These are phyloP conservation scores for Parastagonospora avenae DNA, from an alignment of 2,329 filamentous ascomycete genomes.

Conservation along the genomic window DNA sequence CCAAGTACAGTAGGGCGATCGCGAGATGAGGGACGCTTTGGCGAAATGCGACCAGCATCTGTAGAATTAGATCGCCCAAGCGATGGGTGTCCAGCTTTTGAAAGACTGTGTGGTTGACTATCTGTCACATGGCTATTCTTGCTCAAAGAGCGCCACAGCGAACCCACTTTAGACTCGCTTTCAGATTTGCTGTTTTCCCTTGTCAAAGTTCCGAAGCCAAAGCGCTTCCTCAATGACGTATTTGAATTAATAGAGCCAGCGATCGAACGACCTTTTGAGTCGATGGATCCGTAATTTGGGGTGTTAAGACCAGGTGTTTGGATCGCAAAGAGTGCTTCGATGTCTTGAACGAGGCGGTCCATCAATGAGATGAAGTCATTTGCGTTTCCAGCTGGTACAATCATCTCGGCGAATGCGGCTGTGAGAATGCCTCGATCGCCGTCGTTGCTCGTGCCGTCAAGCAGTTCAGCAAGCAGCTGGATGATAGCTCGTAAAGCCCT, in stretches of 20 bases:
- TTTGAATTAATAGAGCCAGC: slow-evolving; percentile 83
- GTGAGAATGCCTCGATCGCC: slow-evolving; percentile 88
- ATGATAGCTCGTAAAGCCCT: slow-evolving; percentile 83
- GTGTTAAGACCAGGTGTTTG: slow-evolving; percentile 52
- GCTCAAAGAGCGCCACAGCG: slow-evolving; percentile 86
- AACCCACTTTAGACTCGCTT: slow-evolving; percentile 71
- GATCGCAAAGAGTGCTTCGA: slow-evolving; percentile 84
- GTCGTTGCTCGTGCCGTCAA: slow-evolving; percentile 90
- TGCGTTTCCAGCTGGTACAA: slow-evolving; percentile 77
- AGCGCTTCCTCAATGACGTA: slow-evolving; percentile 82
- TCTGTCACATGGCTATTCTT: slow-evolving; percentile 63
- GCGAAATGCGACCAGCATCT: slow-evolving; percentile 64
- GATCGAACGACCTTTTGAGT: slow-evolving; percentile 62
- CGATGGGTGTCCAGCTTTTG: slow-evolving; percentile 60
- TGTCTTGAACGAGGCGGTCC: slow-evolving; percentile 87
- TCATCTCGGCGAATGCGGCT: slow-evolving; percentile 83
- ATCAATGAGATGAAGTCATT: slow-evolving; percentile 86
- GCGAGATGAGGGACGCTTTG: slow-evolving; percentile 60
- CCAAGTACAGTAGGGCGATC: slow-evolving; percentile 58
- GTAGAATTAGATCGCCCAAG: slow-evolving; percentile 77
- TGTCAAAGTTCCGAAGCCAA: slow-evolving; percentile 77
- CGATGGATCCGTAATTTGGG: slow-evolving; percentile 63
- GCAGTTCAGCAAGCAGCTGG: slow-evolving; percentile 81
- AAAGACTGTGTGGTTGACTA: slow-evolving; percentile 64
- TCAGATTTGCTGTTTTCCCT: slow-evolving; percentile 79